Evolutionary conservation across 2,329 filamentous ascomycete genomes (phyloP).

Genomic region (Penicillium paneum): DNA sequence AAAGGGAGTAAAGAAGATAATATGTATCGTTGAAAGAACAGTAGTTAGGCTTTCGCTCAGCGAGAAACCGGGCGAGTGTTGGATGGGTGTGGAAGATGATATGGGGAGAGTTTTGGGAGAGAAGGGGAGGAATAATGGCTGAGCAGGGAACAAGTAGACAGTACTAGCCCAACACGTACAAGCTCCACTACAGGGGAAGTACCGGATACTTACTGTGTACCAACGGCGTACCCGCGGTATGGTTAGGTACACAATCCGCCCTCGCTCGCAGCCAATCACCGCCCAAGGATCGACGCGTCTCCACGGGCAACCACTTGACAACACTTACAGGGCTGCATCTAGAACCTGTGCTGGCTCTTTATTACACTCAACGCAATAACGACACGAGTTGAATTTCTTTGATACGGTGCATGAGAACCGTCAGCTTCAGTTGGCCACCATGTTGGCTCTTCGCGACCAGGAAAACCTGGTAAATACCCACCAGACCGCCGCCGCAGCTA

Average conservation of each 20-base stretch:
- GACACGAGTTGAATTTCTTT: conserved; percentile 11
- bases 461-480: conserved; percentile 79
- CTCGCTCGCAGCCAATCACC: conserved; percentile 19
- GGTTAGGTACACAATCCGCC: conserved; percentile 11
- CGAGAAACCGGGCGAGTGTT: conserved; percentile 29
- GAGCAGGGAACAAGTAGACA: conserved; percentile 13
- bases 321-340: conserved; percentile 23
- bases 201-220: conserved; percentile 15
- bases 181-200: conserved; percentile 10
- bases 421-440: conserved; percentile 41
- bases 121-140: conserved; percentile 18
- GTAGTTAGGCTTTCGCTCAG: conserved; percentile 39
- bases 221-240: conserved; percentile 4
- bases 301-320: conserved; percentile 40
- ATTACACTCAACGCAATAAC: conserved; percentile 2
- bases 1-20: conserved; percentile 17
- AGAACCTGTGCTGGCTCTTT: conserved; percentile 18
- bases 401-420: conserved; percentile 21
- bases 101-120: conserved; percentile 20
- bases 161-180: conserved; percentile 7
- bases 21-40: conserved; percentile 32
- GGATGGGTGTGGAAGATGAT: conserved; percentile 11
- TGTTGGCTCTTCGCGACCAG: conserved; percentile 79
- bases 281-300: conserved; percentile 27
- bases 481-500: conserved; percentile 67